phyloP scores from a whole-genome alignment of 352 stramenopile species.

The Phytophthora hibernalis region DNA sequence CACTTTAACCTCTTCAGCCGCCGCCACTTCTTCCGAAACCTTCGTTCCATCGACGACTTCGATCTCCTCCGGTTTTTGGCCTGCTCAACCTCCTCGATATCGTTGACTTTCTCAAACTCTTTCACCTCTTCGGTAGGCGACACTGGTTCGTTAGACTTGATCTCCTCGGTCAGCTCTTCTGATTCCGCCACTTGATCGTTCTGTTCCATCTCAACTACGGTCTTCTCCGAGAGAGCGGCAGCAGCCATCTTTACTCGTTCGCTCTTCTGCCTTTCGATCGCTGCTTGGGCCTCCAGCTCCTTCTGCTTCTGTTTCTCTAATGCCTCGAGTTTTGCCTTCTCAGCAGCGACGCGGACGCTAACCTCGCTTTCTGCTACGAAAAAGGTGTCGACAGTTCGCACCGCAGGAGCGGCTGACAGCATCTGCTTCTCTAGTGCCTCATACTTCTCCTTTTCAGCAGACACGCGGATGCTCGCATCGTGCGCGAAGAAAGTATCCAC shows the following conservation, averaged over 20 bases:
- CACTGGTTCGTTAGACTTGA: background rate
- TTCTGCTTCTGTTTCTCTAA: slow-evolving; percentile 51
- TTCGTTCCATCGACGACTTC: background rate
- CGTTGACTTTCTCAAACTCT: background rate
- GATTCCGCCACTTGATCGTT: background rate
- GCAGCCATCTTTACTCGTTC: slow-evolving; percentile 20
- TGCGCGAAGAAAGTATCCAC: slow-evolving; percentile 27
- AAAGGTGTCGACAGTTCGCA: slow-evolving; percentile 47
- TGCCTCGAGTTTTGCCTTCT: slow-evolving; percentile 53
- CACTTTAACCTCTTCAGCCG: background rate
- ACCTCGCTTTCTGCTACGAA: slow-evolving; percentile 44
- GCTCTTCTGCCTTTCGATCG: slow-evolving; percentile 33
- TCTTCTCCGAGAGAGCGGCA: slow-evolving; percentile 16
- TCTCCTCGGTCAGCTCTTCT: slow-evolving; percentile 11
- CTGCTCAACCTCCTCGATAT: background rate
- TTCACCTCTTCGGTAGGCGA: background rate
- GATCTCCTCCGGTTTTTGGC: background rate
- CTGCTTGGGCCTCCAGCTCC: slow-evolving; percentile 37
- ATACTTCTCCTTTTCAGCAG: slow-evolving; percentile 25
- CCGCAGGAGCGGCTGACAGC: slow-evolving; percentile 2
- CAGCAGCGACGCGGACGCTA: slow-evolving; percentile 45
- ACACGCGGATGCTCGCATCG: slow-evolving; percentile 24
- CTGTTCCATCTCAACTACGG: background rate
- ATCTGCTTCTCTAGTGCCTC: slow-evolving; percentile 11
- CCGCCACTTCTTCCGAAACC: background rate